phyloP scores from a whole-genome alignment of 208 protist genomes.

The Crithidia thermophila region DNA sequence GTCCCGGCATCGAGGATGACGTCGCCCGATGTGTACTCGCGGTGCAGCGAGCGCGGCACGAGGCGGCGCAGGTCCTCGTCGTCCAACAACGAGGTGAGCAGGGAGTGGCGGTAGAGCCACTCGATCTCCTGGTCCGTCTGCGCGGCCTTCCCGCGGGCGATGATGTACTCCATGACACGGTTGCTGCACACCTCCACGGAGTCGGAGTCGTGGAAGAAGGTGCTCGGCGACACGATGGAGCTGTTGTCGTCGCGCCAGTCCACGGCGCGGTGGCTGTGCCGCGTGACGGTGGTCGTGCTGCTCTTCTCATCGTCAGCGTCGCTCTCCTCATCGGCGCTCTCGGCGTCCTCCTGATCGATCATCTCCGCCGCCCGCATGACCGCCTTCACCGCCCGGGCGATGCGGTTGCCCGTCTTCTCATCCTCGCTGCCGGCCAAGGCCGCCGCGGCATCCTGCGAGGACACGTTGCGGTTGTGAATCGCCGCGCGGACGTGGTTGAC shows the following conservation, averaged over 20 bases:
- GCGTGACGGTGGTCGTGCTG: slow-evolving; percentile 18
- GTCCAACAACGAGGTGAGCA: slow-evolving; percentile 57
- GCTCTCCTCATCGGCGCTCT: slow-evolving; percentile 15
- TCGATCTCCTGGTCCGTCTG: slow-evolving; percentile 51
- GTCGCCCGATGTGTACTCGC: slow-evolving; percentile 72
- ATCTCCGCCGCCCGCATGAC: slow-evolving; percentile 30
- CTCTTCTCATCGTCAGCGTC: slow-evolving; percentile 19
- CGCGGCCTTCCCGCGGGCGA: slow-evolving; percentile 38
- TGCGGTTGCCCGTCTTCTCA: slow-evolving; percentile 21
- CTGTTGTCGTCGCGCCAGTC: slow-evolving; percentile 63
- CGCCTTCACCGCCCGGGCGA: slow-evolving; percentile 18
- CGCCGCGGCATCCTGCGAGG: not conserved
- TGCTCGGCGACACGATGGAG: slow-evolving; percentile 38
- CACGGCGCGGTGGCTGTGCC: slow-evolving; percentile 14
- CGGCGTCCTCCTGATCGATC: slow-evolving; percentile 29
- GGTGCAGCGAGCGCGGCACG: slow-evolving; percentile 49
- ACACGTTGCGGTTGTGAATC: not conserved
- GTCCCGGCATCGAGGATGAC: slow-evolving; percentile 43
- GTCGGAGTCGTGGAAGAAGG: slow-evolving; percentile 42
- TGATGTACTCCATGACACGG: slow-evolving; percentile 58
- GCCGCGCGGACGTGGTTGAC: slow-evolving; percentile 24
- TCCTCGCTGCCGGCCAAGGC: slow-evolving; percentile 4
- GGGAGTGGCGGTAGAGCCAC: slow-evolving; percentile 61
- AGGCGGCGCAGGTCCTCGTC: slow-evolving; percentile 45
- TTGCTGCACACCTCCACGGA: slow-evolving; percentile 44